Conservation (phyloP, 768 basidiomycete genomes). For the Xerocomellus intermedius region DNA sequence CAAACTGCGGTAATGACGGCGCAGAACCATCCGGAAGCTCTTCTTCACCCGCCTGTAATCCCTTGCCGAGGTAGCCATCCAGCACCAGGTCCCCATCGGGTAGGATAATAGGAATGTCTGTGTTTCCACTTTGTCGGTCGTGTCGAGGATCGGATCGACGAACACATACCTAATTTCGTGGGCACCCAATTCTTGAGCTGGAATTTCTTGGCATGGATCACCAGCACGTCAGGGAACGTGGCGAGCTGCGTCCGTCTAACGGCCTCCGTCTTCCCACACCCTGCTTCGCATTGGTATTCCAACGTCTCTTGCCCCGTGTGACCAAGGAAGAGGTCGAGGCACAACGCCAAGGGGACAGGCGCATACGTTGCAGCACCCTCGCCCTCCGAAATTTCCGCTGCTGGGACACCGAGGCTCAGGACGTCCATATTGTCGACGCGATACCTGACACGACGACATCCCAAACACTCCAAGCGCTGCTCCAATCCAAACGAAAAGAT, state of each 20-base stretch:
- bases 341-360: conserved; percentile 57
- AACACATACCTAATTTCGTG: conserved; percentile 74
- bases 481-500: conserved; percentile 82
- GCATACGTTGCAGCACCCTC: conserved; percentile 43
- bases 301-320: conserved; percentile 56
- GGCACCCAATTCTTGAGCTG: conserved; percentile 97
- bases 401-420: conserved; percentile 79
- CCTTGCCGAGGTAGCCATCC: conserved; percentile 62
- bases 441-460: conserved; percentile 82
- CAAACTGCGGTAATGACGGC: conserved; percentile 59
- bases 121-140: not conserved
- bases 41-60: conserved; percentile 66
- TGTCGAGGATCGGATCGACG: not conserved
- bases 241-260: conserved; percentile 72
- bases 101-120: conserved; percentile 84
- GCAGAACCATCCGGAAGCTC: conserved; percentile 59
- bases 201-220: conserved; percentile 92
- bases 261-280: conserved; percentile 66
- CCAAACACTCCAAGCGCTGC: conserved; percentile 79
- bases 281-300: conserved; percentile 80
- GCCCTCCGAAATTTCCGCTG: conserved; percentile 35
- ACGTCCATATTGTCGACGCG: conserved; percentile 72
- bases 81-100: conserved; percentile 63
- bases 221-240: conserved; percentile 84
- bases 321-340: conserved; percentile 52